Evolutionary conservation across 495 filamentous ascomycete species (phyloP).

Genomic region (Venustampulla echinocandica): DNA sequence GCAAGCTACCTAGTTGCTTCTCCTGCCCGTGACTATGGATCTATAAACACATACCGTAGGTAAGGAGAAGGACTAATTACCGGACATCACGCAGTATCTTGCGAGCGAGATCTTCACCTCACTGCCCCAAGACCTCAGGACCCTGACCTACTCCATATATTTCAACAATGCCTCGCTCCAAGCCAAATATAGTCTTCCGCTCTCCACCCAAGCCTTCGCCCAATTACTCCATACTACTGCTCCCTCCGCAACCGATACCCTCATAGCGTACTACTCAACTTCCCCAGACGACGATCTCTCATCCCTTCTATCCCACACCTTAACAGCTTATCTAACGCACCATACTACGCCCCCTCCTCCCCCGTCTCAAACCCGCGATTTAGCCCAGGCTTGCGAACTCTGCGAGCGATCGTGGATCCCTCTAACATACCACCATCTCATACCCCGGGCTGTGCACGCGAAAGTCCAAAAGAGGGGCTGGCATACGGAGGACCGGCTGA

Average conservation of each 20-base stretch:
- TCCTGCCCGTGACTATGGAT: too few species aligned
- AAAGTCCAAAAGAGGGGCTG: slow-evolving; percentile 74
- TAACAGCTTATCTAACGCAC: slow-evolving; percentile 49
- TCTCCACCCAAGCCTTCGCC: slow-evolving; percentile 35
- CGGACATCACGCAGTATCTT: slow-evolving; percentile 47
- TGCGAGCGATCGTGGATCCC: slow-evolving; percentile 72
- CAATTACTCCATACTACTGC: slow-evolving; percentile 55
- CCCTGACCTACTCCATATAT: slow-evolving; percentile 49
- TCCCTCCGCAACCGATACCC: slow-evolving; percentile 39
- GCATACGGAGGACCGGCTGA: slow-evolving; percentile 65
- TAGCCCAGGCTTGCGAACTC: slow-evolving; percentile 59
- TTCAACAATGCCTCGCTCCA: slow-evolving; percentile 40
- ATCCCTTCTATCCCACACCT: slow-evolving; percentile 52
- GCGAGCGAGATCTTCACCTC: slow-evolving; percentile 56
- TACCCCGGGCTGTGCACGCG: slow-evolving; percentile 66
- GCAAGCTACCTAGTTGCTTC: too few species aligned
- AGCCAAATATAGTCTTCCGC: slow-evolving; percentile 38
- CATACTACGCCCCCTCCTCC: slow-evolving; percentile 51
- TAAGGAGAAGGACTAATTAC: background rate
- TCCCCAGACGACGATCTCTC: slow-evolving; percentile 16
- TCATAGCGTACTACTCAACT: slow-evolving; percentile 26
- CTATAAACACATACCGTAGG: too few species aligned
- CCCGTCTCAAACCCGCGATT: slow-evolving; percentile 43
- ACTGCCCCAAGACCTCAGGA: slow-evolving; percentile 51
- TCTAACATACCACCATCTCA: slow-evolving; percentile 76